Conservation (phyloP, 768 basidiomycete species). For the Tylopilus felleus region DNA sequence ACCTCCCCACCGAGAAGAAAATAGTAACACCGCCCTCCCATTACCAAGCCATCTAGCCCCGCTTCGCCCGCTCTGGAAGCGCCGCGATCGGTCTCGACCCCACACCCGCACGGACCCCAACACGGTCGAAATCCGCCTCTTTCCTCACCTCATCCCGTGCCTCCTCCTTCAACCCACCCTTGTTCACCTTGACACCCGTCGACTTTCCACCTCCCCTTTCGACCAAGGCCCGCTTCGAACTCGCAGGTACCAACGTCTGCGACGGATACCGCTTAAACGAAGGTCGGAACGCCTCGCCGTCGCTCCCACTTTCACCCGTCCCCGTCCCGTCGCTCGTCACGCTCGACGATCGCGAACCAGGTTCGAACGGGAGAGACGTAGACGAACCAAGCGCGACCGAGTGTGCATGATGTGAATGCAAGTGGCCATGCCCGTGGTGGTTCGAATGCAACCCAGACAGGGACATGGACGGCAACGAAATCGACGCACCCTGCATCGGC, state of each 20-base stretch:
- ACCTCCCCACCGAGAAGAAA: not conserved
- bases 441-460: slow-evolving; percentile 10
- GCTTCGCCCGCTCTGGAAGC: slow-evolving; percentile 32
- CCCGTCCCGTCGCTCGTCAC: slow-evolving; percentile 32
- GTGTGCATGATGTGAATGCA: slow-evolving; percentile 1
- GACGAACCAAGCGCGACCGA: slow-evolving; percentile 6
- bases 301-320: slow-evolving; percentile 30
- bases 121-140: not conserved
- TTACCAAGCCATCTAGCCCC: slow-evolving; percentile 6
- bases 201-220: slow-evolving; percentile 25
- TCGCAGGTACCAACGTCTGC: slow-evolving; percentile 63
- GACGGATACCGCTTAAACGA: slow-evolving; percentile 73
- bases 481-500: slow-evolving; percentile 27
- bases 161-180: not conserved
- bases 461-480: slow-evolving; percentile 28
- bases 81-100: slow-evolving; percentile 26
- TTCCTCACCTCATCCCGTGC: not conserved
- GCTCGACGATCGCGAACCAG: slow-evolving; percentile 30
- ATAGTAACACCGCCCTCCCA: not conserved
- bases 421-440: slow-evolving; percentile 2
- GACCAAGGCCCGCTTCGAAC: slow-evolving; percentile 51
- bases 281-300: slow-evolving; percentile 43
- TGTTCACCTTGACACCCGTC: slow-evolving; percentile 8
- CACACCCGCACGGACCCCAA: slow-evolving; percentile 15
- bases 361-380: slow-evolving; percentile 18